These are phyloP conservation scores for Aspergillus novofumigatus DNA, from an alignment of 2,329 filamentous ascomycete species.

Conservation along the genomic window DNA sequence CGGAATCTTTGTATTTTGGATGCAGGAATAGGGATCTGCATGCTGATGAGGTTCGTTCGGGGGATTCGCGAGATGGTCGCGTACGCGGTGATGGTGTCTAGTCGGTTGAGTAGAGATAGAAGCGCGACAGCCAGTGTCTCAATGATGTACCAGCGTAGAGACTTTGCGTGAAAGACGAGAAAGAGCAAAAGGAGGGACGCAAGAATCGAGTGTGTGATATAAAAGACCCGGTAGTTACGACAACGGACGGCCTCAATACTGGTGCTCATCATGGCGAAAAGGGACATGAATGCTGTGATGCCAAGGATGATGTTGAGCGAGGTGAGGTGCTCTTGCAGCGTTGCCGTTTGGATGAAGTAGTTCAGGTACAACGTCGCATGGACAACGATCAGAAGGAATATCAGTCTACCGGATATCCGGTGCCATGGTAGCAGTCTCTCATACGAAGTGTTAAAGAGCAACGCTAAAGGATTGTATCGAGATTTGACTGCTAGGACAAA, in stretches of 20 bases:
- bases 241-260: neutral
- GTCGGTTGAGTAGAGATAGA: neutral
- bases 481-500: slow-evolving; percentile 44
- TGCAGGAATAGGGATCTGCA: slow-evolving; percentile 1
- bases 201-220: neutral
- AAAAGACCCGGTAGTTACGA: neutral
- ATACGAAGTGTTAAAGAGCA: slow-evolving; percentile 48
- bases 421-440: slow-evolving; percentile 49
- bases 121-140: neutral
- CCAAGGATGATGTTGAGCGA: neutral
- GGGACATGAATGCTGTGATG: neutral
- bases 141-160: neutral
- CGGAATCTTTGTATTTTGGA: slow-evolving; percentile 3
- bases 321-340: slow-evolving; percentile 46
- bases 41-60: slow-evolving; percentile 3
- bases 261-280: neutral
- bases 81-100: neutral
- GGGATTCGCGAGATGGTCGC: neutral
- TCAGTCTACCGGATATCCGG: slow-evolving; percentile 48
- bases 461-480: slow-evolving; percentile 49
- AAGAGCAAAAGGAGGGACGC: neutral
- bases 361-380: slow-evolving; percentile 51
- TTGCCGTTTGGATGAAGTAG: slow-evolving; percentile 45
- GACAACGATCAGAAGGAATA: slow-evolving; percentile 43
- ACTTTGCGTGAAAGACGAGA: neutral